A percentile compares a stretch with the other conserved stretches of the same genome.
phyloP scores from a whole-genome alignment of 495 filamentous ascomycete genomes.

The Tuber umbilicatum region DNA sequence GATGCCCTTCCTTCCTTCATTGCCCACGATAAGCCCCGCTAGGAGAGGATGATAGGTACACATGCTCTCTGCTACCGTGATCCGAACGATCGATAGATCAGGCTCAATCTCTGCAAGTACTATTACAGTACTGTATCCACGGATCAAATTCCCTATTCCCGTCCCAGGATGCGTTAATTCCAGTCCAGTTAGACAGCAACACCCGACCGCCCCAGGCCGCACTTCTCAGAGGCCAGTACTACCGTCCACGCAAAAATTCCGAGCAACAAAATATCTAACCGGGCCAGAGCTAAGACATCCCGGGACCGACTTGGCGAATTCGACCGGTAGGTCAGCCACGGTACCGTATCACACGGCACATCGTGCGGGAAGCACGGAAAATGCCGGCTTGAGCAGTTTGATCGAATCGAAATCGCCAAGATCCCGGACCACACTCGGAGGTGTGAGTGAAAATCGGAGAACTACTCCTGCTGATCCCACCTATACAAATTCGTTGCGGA shows the following conservation, averaged over 20 bases:
- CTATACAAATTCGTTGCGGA: not conserved
- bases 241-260: not conserved
- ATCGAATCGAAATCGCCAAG: not conserved
- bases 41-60: not conserved
- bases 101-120: too few species aligned
- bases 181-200: not conserved
- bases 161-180: not conserved
- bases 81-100: not conserved
- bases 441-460: not conserved
- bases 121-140: not conserved
- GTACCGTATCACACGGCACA: not conserved
- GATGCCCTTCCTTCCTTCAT: not conserved
- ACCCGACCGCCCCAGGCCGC: not conserved
- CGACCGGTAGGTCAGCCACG: too few species aligned
- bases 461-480: not conserved
- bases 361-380: not conserved
- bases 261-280: not conserved
- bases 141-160: not conserved
- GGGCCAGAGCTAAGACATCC: not conserved
- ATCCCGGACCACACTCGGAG: not conserved
- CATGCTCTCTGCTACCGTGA: not conserved
- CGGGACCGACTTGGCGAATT: too few species aligned
- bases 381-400: not conserved
- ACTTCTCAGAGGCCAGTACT: not conserved
- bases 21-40: not conserved